These are phyloP conservation scores for Orbilia ellipsospora DNA, from an alignment of 2,329 filamentous ascomycete species.

Conservation along the genomic window DNA sequence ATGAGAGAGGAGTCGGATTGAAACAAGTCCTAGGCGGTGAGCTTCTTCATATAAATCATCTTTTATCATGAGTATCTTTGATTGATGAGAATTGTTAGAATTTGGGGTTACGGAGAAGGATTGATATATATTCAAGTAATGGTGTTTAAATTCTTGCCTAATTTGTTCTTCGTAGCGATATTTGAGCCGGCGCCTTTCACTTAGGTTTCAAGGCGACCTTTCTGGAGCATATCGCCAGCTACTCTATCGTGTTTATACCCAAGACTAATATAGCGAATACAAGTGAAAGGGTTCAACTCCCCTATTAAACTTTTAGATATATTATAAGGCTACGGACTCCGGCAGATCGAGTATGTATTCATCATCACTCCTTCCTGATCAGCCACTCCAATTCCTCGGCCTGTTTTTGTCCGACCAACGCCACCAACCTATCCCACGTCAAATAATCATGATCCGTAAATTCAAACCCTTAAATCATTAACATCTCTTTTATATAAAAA, in stretches of 20 bases:
- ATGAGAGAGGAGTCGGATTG: conserved; percentile 70
- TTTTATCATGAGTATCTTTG: background rate
- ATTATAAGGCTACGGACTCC: too few relatives aligned
- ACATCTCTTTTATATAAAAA: too few relatives aligned
- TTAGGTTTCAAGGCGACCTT: too few relatives aligned
- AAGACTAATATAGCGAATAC: too few relatives aligned
- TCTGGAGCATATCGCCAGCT: too few relatives aligned
- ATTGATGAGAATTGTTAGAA: conserved; percentile 7
- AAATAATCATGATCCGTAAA: conserved; percentile 76
- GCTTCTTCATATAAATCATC: background rate
- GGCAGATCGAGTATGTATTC: too few relatives aligned
- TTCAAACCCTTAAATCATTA: conserved; percentile 70
- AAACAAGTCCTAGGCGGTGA: conserved; percentile 62
- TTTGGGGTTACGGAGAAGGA: conserved; percentile 52
- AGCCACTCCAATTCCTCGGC: conserved; percentile 64
- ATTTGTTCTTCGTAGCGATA: too few relatives aligned
- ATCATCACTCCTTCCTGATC: conserved; percentile 17
- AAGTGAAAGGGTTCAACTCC: too few relatives aligned
- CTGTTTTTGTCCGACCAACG: conserved; percentile 68
- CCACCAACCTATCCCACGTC: conserved; percentile 65
- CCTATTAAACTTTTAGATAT: background rate
- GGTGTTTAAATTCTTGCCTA: too few relatives aligned
- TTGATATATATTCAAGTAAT: conserved; percentile 1
- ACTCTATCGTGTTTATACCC: background rate
- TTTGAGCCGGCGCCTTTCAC: too few relatives aligned